phyloP scores from a whole-genome alignment of 2,329 filamentous ascomycete genomes.

The Claviceps maximensis region DNA sequence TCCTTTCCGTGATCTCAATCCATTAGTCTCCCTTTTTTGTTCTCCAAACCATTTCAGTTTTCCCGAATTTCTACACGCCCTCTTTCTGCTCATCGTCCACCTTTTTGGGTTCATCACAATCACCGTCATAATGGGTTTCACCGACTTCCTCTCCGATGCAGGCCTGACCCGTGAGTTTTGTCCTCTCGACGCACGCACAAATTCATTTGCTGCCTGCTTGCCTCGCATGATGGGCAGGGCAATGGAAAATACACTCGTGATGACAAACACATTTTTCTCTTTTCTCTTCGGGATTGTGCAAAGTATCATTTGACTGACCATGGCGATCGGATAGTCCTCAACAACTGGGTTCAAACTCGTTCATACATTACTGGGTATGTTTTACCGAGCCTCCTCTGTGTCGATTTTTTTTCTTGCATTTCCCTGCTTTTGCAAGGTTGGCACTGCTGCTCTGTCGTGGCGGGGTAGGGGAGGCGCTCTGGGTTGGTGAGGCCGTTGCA shows the following conservation, averaged over 20 bases:
- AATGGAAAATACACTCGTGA: too few relatives aligned
- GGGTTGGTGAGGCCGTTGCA: neutral
- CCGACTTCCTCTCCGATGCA: slow-evolving; percentile 49
- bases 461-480: neutral
- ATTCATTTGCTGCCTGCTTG: neutral
- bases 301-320: slow-evolving; percentile 3
- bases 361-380: slow-evolving; percentile 71
- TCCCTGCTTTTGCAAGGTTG: neutral
- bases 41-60: neutral
- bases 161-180: slow-evolving; percentile 29
- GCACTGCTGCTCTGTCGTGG: neutral
- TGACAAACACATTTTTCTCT: neutral
- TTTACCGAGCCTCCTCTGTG: neutral
- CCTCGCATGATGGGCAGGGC: too few relatives aligned
- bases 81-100: neutral
- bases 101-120: neutral
- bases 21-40: neutral
- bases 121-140: slow-evolving; percentile 46
- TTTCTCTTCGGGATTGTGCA: neutral
- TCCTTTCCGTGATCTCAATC: neutral
- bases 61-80: neutral
- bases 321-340: slow-evolving; percentile 37
- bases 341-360: slow-evolving; percentile 56
- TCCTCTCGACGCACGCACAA: neutral
- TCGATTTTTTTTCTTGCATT: neutral